Evolutionary conservation across 116 monocot genomes (phyloP), one percentile per base, ranked within the genome.

Genomic region (Papilionanthe hybrid): DNA sequence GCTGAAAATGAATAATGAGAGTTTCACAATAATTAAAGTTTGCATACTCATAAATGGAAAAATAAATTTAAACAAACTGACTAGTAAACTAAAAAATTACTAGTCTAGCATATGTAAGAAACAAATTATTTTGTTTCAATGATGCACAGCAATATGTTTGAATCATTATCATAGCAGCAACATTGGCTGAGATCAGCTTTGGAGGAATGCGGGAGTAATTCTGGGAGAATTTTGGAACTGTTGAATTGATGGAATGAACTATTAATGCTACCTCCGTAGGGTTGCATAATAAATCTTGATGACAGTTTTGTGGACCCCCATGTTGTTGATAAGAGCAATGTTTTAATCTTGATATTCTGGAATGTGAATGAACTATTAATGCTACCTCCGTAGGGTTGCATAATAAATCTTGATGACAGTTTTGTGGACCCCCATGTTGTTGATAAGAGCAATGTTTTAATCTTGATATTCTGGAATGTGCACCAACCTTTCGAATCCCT

Each of bases 101-200:
- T 48, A 48, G 12, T 10, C 48, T 48, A 12, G 48, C 48, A 48
- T 48, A 48, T 9, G 12, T 48, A 12, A 12, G 12, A 9, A 48
- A 48, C 48, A 48, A 48, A 48, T 48, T 48, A 48, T 48, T 48
- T 48, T 48, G 48, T 25, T 68, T 68, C 32, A 28, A 7, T 30
- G 29, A 29, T 27, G 67, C 68, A 42, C 43, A 19, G 7, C 12
- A 18, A 72, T 1, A 42, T 42, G 42, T 42, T 42, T 72, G 72
- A 72, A 72, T 72, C 72, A 72, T 72, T 19, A 72, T 10, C 72
- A 72, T 18, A 42, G 72, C 72, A 72, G 72, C 72, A 42, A 72
- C 72, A 72, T 42, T 42, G 5, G 72, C 72, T 42, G 72, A 32
- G 32, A 32, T 32, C 32, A 32, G 32, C 32, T 32, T 32, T 32